Evolutionary conservation across 1,284 basidiomycete species (phyloP).

Genomic region (Cerrena zonata): DNA sequence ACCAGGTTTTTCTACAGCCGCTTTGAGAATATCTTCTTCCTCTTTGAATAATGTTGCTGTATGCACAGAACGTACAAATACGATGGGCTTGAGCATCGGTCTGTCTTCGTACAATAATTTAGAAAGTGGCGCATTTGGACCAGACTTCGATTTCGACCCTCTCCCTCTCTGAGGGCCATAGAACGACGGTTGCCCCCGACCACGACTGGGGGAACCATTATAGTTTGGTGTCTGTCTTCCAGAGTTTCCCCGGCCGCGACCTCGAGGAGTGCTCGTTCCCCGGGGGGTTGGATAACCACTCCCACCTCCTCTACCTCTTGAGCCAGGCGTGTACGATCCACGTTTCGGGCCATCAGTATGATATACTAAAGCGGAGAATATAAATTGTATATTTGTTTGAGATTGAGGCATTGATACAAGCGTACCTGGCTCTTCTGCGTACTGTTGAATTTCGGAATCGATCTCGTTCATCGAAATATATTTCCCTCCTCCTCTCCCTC

Average conservation of each 20-base stretch:
- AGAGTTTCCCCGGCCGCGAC: constrained; percentile 19
- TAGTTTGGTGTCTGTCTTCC: not conserved
- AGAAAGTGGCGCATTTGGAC: constrained; percentile 44
- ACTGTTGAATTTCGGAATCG: constrained; percentile 28
- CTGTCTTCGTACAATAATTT: constrained; percentile 50
- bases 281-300: constrained; percentile 11
- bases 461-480: constrained; percentile 19
- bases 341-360: no score
- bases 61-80: constrained; percentile 57
- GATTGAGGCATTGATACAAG: no score
- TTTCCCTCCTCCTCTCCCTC: constrained; percentile 21
- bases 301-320: constrained; percentile 14
- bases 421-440: constrained; percentile 17
- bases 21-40: constrained; percentile 61
- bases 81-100: constrained; percentile 56
- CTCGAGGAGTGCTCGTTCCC: constrained; percentile 11
- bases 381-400: not conserved
- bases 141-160: constrained; percentile 19
- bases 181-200: constrained; percentile 10
- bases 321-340: no score
- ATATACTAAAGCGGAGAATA: not conserved
- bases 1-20: constrained; percentile 48
- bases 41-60: constrained; percentile 56
- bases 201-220: constrained; percentile 8
- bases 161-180: constrained; percentile 5